Conservation (phyloP, 371 early-diverging fungal species). For the Circinella minor region DNA sequence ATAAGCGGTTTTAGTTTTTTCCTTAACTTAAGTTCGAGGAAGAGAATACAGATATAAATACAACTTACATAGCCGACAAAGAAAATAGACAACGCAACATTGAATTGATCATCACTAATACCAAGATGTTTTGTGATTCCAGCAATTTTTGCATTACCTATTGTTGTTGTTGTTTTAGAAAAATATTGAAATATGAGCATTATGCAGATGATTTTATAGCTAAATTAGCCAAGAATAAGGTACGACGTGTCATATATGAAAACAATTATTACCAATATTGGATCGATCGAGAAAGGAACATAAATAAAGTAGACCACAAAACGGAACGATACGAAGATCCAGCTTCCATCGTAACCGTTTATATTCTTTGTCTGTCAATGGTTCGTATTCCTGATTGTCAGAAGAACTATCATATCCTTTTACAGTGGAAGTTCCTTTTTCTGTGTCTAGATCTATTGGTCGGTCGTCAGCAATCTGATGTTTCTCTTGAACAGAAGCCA, state of each 20-base stretch:
- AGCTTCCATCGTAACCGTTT: slow-evolving; percentile 23
- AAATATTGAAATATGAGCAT: neutral
- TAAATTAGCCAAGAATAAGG: too few species aligned
- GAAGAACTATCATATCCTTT: too few species aligned
- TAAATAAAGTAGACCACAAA: slow-evolving; percentile 55
- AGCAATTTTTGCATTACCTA: slow-evolving; percentile 65
- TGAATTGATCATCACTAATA: slow-evolving; percentile 29
- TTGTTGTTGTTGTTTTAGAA: too few species aligned
- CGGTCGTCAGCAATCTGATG: too few species aligned
- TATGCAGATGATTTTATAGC: neutral
- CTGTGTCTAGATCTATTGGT: too few species aligned
- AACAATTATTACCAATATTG: slow-evolving; percentile 44
- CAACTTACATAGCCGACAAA: slow-evolving; percentile 64
- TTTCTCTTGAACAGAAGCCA: too few species aligned
- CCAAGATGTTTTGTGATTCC: slow-evolving; percentile 47
- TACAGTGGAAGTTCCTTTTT: too few species aligned
- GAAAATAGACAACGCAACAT: slow-evolving; percentile 67
- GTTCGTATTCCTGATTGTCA: neutral
- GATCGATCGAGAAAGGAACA: slow-evolving; percentile 58
- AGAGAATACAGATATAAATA: neutral
- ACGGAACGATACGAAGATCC: slow-evolving; percentile 27
- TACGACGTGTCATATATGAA: neutral
- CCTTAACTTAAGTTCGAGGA: neutral
- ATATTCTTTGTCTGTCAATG: slow-evolving; percentile 6
- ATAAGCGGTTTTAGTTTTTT: too few species aligned